Percentiles rank a stretch among this genome's conserved stretches.
phyloP scores from a whole-genome alignment of 2,329 filamentous ascomycete genomes.

The Metarhizium robertsii region DNA sequence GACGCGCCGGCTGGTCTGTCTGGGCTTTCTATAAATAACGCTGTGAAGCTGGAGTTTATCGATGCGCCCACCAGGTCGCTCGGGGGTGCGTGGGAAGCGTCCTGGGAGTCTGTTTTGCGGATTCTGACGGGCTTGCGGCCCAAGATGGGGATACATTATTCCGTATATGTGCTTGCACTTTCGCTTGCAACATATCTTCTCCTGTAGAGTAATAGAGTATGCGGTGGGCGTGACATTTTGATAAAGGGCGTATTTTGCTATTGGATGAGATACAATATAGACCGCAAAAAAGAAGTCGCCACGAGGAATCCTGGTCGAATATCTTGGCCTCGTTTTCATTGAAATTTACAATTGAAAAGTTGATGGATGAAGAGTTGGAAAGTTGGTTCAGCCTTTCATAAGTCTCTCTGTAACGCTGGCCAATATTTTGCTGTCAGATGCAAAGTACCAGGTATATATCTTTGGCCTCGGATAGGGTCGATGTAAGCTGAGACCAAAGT shows the following conservation, averaged over 20 bases:
- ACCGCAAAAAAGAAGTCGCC: too few relatives aligned
- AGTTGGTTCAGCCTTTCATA: too few relatives aligned
- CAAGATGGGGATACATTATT: neutral
- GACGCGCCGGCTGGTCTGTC: slow-evolving; percentile 9
- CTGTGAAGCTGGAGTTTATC: neutral
- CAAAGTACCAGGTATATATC: too few relatives aligned
- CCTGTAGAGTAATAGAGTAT: neutral
- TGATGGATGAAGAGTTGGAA: too few relatives aligned
- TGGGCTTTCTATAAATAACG: slow-evolving; percentile 1
- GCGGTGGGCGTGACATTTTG: neutral
- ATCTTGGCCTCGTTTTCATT: too few relatives aligned
- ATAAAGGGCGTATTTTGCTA: neutral
- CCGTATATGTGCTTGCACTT: neutral
- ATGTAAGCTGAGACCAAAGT: neutral
- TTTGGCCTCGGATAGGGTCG: too few relatives aligned
- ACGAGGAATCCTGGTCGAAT: too few relatives aligned
- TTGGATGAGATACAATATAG: too few relatives aligned
- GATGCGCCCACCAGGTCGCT: neutral
- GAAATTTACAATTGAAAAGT: too few relatives aligned
- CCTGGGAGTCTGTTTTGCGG: neutral
- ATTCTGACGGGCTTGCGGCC: neutral
- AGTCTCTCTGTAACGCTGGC: too few relatives aligned
- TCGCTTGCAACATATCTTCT: neutral
- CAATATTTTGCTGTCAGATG: too few relatives aligned
- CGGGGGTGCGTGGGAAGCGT: slow-evolving; percentile 1